These are phyloP conservation scores for Ogataea naganishii DNA, from an alignment of 805 yeast species.

Conservation along the genomic window DNA sequence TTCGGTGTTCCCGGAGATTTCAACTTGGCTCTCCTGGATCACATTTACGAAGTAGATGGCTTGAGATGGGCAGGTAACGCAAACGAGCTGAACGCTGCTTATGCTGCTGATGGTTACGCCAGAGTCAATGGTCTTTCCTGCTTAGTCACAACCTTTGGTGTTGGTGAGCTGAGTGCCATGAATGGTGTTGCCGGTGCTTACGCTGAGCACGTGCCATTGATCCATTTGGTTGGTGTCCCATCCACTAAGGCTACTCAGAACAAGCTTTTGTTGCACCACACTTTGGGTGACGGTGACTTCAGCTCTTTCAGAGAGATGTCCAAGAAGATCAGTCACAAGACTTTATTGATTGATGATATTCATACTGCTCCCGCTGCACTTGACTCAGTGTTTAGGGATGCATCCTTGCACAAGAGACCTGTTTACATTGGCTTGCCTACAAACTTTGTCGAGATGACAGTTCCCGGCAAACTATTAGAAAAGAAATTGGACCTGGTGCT, in stretches of 20 bases:
- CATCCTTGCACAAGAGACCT: slow-evolving; percentile 67
- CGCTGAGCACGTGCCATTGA: slow-evolving; percentile 82
- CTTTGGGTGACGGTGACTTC: slow-evolving; percentile 78
- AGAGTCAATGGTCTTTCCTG: slow-evolving; percentile 71
- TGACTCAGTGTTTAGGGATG: slow-evolving; percentile 67
- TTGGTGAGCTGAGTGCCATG: slow-evolving; percentile 78
- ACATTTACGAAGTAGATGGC: slow-evolving; percentile 65
- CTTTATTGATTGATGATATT: slow-evolving; percentile 56
- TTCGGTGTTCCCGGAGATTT: slow-evolving; percentile 82
- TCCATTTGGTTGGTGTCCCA: slow-evolving; percentile 85
- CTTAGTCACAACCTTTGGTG: slow-evolving; percentile 81
- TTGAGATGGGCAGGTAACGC: slow-evolving; percentile 88
- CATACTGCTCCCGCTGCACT: slow-evolving; percentile 59
- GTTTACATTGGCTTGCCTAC: slow-evolving; percentile 80
- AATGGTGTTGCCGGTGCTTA: slow-evolving; percentile 85
- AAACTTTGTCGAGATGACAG: slow-evolving; percentile 60
- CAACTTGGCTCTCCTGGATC: slow-evolving; percentile 63
- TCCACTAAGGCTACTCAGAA: slow-evolving; percentile 64
- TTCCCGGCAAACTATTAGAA: slow-evolving; percentile 47
- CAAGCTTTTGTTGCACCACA: slow-evolving; percentile 71
- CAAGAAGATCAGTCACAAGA: slow-evolving; percentile 57
- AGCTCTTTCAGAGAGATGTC: slow-evolving; percentile 76
- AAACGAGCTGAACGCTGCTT: slow-evolving; percentile 83
- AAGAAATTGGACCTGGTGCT: slow-evolving; percentile 57
- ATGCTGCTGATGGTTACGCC: slow-evolving; percentile 85